Conservation (phyloP, 148 eudicot genomes). For the Camellia sinensis region DNA sequence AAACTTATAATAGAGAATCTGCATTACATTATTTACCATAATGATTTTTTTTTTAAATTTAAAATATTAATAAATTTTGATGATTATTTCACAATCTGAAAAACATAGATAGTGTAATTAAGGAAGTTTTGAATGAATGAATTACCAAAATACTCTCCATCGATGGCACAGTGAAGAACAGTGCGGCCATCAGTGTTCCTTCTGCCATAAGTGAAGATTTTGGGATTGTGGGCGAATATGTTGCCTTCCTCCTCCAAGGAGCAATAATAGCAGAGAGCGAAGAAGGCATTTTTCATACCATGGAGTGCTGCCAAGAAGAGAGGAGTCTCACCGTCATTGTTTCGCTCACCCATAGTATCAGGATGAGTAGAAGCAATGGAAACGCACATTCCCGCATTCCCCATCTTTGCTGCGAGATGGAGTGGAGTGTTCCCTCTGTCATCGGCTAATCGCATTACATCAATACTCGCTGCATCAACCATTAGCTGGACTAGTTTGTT, state of each 20-base stretch:
- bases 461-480: background rate
- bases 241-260: too few species aligned
- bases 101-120: too few species aligned
- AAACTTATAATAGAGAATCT: too few species aligned
- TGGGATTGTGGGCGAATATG: too few species aligned
- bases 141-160: background rate
- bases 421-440: background rate
- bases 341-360: background rate
- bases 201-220: background rate
- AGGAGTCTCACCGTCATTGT: background rate
- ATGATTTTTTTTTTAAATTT: too few species aligned
- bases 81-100: too few species aligned
- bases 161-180: background rate
- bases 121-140: too few species aligned
- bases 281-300: background rate
- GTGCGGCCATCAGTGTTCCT: background rate
- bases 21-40: too few species aligned
- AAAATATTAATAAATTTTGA: too few species aligned
- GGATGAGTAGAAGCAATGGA: background rate
- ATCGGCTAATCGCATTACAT: background rate
- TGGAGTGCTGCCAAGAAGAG: background rate
- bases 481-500: too few species aligned
- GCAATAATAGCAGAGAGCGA: background rate
- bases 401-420: background rate
- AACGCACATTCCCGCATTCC: background rate